Percentiles rank a stretch among this genome's conserved stretches.
phyloP scores from a whole-genome alignment of 1,284 basidiomycete genomes.

The Sporisorium scitamineum region DNA sequence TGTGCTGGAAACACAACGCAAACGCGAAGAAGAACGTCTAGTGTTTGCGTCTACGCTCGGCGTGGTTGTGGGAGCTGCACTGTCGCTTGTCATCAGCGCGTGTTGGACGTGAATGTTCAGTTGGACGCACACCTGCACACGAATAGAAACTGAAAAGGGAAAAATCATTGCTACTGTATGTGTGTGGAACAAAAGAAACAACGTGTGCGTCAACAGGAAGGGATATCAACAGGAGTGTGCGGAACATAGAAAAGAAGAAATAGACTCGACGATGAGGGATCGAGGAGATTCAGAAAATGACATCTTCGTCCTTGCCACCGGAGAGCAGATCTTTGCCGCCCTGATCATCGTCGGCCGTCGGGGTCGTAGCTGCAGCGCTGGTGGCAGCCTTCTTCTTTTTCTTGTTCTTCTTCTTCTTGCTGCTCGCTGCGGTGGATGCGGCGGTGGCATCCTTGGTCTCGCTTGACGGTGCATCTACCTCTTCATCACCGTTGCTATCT shows the following conservation, averaged over 20 bases:
- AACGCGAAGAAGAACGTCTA: constrained; percentile 27
- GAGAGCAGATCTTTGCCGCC: constrained; percentile 56
- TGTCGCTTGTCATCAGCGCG: constrained; percentile 40
- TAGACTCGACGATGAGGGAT: neutral
- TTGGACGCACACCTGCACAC: neutral
- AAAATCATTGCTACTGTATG: neutral
- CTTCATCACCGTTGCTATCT: constrained; percentile 2
- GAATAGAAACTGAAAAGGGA: neutral
- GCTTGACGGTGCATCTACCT: neutral
- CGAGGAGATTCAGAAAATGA: constrained; percentile 58
- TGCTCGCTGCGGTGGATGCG: neutral
- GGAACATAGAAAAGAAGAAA: neutral
- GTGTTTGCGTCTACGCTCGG: constrained; percentile 46
- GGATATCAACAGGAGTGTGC: neutral
- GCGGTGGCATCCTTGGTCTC: constrained; percentile 1
- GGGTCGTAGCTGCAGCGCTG: neutral
- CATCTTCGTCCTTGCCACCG: constrained; percentile 67
- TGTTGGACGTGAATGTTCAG: constrained; percentile 24
- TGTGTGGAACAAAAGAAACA: neutral
- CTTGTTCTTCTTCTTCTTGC: constrained; percentile 30
- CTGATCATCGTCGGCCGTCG: constrained; percentile 19
- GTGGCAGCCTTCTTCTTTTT: constrained; percentile 19
- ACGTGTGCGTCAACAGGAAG: neutral
- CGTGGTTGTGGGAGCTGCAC: constrained; percentile 38
- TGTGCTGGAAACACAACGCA: neutral